These are phyloP conservation scores for Ophiostoma pallidulum DNA, from an alignment of 2,329 filamentous ascomycete genomes.

Conservation along the genomic window DNA sequence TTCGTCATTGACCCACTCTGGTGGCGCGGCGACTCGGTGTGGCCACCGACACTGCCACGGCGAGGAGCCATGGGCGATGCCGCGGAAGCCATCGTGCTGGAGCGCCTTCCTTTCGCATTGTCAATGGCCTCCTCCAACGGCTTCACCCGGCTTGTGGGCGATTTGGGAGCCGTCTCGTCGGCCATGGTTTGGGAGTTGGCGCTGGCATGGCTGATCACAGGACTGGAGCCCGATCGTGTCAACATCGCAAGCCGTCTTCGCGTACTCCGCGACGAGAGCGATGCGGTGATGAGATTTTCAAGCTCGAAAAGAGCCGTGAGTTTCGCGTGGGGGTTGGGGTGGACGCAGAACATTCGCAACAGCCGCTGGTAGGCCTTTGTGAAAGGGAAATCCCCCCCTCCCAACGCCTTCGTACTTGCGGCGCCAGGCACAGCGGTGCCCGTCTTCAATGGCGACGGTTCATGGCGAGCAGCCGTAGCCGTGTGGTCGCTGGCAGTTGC, in stretches of 20 bases:
- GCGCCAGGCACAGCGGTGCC: slow-evolving; percentile 14
- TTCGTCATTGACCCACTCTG: slow-evolving; percentile 42
- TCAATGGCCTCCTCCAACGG: slow-evolving; percentile 59
- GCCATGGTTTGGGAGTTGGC: not conserved
- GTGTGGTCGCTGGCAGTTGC: slow-evolving; percentile 25
- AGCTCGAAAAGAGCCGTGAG: slow-evolving; percentile 75
- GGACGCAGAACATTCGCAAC: slow-evolving; percentile 76
- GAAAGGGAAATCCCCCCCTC: slow-evolving; percentile 61
- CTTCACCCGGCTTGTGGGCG: slow-evolving; percentile 27
- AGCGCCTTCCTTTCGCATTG: slow-evolving; percentile 59
- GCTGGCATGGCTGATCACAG: slow-evolving; percentile 4
- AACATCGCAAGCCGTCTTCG: slow-evolving; percentile 29
- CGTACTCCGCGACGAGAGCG: slow-evolving; percentile 48
- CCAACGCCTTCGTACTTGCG: slow-evolving; percentile 4
- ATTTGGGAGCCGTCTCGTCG: slow-evolving; percentile 5
- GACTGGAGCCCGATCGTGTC: slow-evolving; percentile 18
- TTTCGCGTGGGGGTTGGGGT: slow-evolving; percentile 81
- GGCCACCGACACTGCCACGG: slow-evolving; percentile 28
- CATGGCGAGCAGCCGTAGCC: slow-evolving; percentile 3
- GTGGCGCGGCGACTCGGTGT: slow-evolving; percentile 32
- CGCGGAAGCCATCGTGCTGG: slow-evolving; percentile 39
- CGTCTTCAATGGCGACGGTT: not conserved
- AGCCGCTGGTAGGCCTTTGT: slow-evolving; percentile 69
- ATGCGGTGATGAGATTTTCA: slow-evolving; percentile 70
- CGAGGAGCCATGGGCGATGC: slow-evolving; percentile 19